Conservation (phyloP, 148 eudicot species). For the Selenicereus undatus region DNA sequence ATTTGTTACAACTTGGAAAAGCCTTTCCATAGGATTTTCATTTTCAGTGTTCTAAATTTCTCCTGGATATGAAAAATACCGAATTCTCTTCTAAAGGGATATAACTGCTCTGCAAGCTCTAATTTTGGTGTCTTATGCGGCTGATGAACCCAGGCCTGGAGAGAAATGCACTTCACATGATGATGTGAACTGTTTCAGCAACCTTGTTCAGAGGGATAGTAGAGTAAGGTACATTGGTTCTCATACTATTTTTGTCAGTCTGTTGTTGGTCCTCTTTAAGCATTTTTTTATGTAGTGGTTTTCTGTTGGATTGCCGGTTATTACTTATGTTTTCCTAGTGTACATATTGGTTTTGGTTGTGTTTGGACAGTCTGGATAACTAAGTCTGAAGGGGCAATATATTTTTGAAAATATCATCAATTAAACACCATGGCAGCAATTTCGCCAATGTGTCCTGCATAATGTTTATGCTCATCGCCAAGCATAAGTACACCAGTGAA, state of each 20-base stretch:
- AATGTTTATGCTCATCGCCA: no score
- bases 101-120: not conserved
- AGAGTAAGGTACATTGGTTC: not conserved
- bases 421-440: not conserved
- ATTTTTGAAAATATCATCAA: no score
- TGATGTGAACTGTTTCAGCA: not conserved
- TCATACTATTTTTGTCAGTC: not conserved
- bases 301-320: not conserved
- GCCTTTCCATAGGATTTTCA: not conserved
- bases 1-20: no score
- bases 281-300: no score
- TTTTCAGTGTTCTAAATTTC: not conserved
- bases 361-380: not conserved
- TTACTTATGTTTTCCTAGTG: no score
- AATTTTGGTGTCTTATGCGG: no score
- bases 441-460: not conserved
- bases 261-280: not conserved
- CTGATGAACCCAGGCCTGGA: not conserved
- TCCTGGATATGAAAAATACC: not conserved
- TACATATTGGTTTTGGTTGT: not conserved
- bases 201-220: not conserved
- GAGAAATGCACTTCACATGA: not conserved
- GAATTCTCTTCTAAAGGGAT: not conserved
- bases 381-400: not conserved
- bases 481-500: no score